A percentile compares a stretch with the other conserved stretches of the same genome.
phyloP scores from a whole-genome alignment of 2,329 filamentous ascomycete genomes.

The Neophaeococcomyces mojaviensis region DNA sequence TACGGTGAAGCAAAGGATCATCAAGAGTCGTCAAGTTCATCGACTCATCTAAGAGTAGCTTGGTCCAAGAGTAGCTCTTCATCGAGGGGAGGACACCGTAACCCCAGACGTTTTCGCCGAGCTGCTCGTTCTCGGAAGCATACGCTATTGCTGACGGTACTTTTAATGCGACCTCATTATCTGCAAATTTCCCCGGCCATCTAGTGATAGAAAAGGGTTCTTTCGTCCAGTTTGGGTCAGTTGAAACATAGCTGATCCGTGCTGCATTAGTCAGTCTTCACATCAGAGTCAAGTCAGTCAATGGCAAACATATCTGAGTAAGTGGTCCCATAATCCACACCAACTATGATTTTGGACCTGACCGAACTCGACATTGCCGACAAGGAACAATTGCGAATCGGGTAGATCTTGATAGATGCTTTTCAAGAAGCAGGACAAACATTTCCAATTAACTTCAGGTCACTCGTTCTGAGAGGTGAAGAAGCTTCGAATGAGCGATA shows the following conservation, averaged over 20 bases:
- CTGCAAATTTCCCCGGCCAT: conserved; percentile 21
- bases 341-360: conserved; percentile 7
- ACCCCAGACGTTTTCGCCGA: conserved; percentile 20
- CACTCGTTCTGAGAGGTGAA: no score
- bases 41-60: conserved; percentile 24
- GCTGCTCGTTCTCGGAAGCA: conserved; percentile 16
- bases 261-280: conserved; percentile 4
- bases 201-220: conserved; percentile 21
- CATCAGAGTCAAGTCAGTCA: background rate
- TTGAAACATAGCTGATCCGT: conserved; percentile 17
- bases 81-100: conserved; percentile 22
- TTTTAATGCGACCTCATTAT: conserved; percentile 19
- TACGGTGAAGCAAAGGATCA: conserved; percentile 13
- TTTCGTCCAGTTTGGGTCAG: conserved; percentile 10
- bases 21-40: conserved; percentile 19
- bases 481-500: no score
- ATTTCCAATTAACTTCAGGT: no score
- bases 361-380: no score
- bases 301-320: conserved; percentile 11
- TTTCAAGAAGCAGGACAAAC: no score
- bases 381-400: no score
- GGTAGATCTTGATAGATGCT: no score
- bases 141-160: conserved; percentile 26
- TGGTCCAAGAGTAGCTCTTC: conserved; percentile 26
- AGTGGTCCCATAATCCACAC: conserved; percentile 21